Percentiles rank a stretch among this genome's conserved stretches.
Conservation (phyloP, 2,329 filamentous ascomycete genomes). For the Didymella exigua region DNA sequence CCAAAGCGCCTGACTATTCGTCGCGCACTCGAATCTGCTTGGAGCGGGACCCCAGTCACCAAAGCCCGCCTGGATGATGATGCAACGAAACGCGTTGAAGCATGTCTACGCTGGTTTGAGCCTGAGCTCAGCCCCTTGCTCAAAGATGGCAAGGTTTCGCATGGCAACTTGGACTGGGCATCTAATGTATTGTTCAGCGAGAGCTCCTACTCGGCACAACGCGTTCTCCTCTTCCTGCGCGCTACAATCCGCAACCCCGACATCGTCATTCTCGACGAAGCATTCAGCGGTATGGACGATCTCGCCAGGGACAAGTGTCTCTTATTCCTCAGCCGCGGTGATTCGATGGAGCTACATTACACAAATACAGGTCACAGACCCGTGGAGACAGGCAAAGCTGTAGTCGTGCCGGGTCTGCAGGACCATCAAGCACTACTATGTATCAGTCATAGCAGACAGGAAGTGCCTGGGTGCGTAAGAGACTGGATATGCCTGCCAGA, state of each 20-base stretch:
- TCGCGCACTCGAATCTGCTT: constrained; percentile 80
- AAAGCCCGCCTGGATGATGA: constrained; percentile 67
- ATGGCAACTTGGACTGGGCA: constrained; percentile 65
- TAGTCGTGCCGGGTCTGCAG: constrained; percentile 66
- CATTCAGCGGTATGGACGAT: constrained; percentile 58
- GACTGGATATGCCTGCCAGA: constrained; percentile 89
- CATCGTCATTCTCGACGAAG: constrained; percentile 58
- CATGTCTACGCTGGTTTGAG: constrained; percentile 77
- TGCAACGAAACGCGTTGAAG: constrained; percentile 67
- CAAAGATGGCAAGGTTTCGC: constrained; percentile 12
- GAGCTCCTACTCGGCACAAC: constrained; percentile 79
- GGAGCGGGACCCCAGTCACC: constrained; percentile 83
- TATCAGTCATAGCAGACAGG: constrained; percentile 88
- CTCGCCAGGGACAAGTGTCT: constrained; percentile 83
- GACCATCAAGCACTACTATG: constrained; percentile 82
- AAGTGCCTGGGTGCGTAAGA: constrained; percentile 81
- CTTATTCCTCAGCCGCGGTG: constrained; percentile 68
- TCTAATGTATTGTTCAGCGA: constrained; percentile 71
- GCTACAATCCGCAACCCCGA: constrained; percentile 54
- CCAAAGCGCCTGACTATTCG: constrained; percentile 76
- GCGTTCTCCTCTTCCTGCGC: constrained; percentile 78
- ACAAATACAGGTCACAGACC: constrained; percentile 40
- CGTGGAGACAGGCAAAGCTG: constrained; percentile 56
- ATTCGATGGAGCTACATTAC: constrained; percentile 45
- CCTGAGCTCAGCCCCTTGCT: constrained; percentile 69